Evolutionary conservation across 108 stramenopile genomes (phyloP).

Genomic region (Pseudonitzschia delicatissima): DNA sequence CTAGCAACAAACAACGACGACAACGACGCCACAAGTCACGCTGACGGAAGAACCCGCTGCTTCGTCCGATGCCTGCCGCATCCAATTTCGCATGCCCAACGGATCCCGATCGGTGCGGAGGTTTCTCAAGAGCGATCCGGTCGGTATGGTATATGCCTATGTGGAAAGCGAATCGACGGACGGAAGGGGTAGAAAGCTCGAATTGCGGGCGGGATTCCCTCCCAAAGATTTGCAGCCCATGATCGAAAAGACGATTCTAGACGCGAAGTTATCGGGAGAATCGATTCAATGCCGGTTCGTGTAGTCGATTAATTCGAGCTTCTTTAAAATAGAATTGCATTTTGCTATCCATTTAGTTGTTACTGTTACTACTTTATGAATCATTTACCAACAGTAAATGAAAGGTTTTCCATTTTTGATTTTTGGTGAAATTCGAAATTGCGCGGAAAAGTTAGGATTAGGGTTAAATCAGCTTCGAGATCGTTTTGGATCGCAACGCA

Average conservation of each 20-base stretch:
- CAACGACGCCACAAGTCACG: background rate
- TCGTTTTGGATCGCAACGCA: no score
- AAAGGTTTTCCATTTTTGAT: no score
- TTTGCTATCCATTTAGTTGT: no score
- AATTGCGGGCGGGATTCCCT: constrained; percentile 68
- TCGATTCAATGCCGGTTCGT: constrained; percentile 60
- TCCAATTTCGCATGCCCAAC: constrained; percentile 73
- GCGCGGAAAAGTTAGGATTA: no score
- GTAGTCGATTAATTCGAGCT: background rate
- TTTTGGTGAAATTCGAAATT: no score
- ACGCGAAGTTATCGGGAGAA: constrained; percentile 64
- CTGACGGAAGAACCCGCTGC: constrained; percentile 56
- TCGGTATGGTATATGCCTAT: constrained; percentile 52
- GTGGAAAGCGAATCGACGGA: constrained; percentile 38
- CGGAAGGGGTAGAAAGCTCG: constrained; percentile 37
- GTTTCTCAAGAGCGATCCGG: constrained; percentile 50
- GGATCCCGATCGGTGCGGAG: constrained; percentile 52
- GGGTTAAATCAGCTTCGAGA: no score
- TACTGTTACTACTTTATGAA: no score
- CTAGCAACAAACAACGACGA: constrained; percentile 33
- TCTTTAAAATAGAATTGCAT: background rate
- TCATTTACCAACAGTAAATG: no score
- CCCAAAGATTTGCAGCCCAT: constrained; percentile 49
- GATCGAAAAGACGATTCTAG: constrained; percentile 45
- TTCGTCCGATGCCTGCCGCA: constrained; percentile 45